These are phyloP conservation scores for Ascochyta lentis DNA, from an alignment of 2,329 filamentous ascomycete species.

Conservation along the genomic window DNA sequence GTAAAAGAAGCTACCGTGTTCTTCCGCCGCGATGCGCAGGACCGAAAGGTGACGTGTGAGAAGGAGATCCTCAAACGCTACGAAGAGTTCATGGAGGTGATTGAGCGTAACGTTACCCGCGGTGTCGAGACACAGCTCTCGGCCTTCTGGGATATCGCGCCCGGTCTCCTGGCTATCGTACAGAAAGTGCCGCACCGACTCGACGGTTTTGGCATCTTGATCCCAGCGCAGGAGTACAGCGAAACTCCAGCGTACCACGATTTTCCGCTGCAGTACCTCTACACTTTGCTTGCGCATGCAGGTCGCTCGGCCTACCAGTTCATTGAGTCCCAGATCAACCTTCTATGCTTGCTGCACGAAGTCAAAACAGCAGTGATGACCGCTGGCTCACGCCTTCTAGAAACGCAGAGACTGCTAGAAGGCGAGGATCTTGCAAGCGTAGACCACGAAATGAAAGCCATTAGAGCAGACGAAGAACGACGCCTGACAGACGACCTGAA, in stretches of 20 bases:
- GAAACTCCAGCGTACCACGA: slow-evolving; percentile 84
- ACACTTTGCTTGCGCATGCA: slow-evolving; percentile 81
- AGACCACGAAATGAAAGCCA: slow-evolving; percentile 60
- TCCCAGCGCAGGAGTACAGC: slow-evolving; percentile 78
- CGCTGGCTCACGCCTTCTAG: slow-evolving; percentile 71
- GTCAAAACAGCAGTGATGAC: slow-evolving; percentile 80
- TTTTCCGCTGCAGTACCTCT: slow-evolving; percentile 90
- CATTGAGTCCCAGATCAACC: slow-evolving; percentile 91
- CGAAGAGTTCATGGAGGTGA: slow-evolving; percentile 76
- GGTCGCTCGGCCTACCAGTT: slow-evolving; percentile 96
- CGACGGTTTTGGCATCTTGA: slow-evolving; percentile 71
- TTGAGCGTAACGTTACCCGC: slow-evolving; percentile 83
- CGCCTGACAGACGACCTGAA: slow-evolving; percentile 84
- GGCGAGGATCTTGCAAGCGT: slow-evolving; percentile 50
- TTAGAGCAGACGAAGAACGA: slow-evolving; percentile 70
- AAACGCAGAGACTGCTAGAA: slow-evolving; percentile 63
- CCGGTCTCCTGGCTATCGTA: slow-evolving; percentile 76
- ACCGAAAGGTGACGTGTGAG: slow-evolving; percentile 74
- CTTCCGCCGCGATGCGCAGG: slow-evolving; percentile 78
- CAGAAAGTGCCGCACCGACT: slow-evolving; percentile 76
- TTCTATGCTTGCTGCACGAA: slow-evolving; percentile 88
- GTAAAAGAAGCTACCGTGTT: slow-evolving; percentile 79
- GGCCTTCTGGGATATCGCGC: slow-evolving; percentile 98
- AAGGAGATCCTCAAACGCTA: slow-evolving; percentile 75
- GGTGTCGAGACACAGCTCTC: slow-evolving; percentile 91